Conservation (phyloP, 805 yeast species). For the Dipodascus albidus region DNA sequence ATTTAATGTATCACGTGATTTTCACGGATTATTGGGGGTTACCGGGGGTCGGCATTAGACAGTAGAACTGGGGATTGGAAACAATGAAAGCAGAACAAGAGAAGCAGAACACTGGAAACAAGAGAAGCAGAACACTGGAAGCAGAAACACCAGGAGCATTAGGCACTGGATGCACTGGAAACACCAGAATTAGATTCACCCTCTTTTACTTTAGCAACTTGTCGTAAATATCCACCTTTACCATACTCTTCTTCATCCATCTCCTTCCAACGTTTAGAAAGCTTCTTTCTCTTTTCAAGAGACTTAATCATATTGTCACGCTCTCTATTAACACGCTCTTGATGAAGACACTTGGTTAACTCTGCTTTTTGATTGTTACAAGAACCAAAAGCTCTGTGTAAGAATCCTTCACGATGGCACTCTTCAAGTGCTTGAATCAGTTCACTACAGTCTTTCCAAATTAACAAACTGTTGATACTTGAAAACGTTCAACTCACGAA, state of each 20-base stretch:
- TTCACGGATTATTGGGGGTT: too few species aligned
- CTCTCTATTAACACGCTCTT: slow-evolving; percentile 57
- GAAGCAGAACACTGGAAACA: too few species aligned
- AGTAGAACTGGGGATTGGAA: too few species aligned
- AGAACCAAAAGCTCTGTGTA: slow-evolving; percentile 63
- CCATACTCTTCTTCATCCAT: slow-evolving; percentile 73
- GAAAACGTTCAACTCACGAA: slow-evolving; percentile 24
- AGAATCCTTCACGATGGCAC: slow-evolving; percentile 60
- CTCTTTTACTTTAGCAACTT: background rate
- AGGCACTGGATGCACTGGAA: too few species aligned
- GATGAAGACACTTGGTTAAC: slow-evolving; percentile 66
- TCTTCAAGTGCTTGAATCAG: slow-evolving; percentile 80
- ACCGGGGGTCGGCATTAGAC: too few species aligned
- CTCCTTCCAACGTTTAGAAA: slow-evolving; percentile 47
- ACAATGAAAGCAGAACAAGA: too few species aligned
- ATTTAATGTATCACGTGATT: too few species aligned
- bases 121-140: too few species aligned
- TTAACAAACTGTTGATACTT: slow-evolving; percentile 2
- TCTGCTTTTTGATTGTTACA: slow-evolving; percentile 81
- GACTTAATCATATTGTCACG: slow-evolving; percentile 36
- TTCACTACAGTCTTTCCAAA: slow-evolving; percentile 53
- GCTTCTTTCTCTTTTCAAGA: slow-evolving; percentile 41
- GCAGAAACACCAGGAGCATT: too few species aligned
- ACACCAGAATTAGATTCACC: background rate
- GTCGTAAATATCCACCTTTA: slow-evolving; percentile 47